These are phyloP conservation scores for Fusarium foetens DNA, from an alignment of 2,329 filamentous ascomycete genomes.

Conservation along the genomic window DNA sequence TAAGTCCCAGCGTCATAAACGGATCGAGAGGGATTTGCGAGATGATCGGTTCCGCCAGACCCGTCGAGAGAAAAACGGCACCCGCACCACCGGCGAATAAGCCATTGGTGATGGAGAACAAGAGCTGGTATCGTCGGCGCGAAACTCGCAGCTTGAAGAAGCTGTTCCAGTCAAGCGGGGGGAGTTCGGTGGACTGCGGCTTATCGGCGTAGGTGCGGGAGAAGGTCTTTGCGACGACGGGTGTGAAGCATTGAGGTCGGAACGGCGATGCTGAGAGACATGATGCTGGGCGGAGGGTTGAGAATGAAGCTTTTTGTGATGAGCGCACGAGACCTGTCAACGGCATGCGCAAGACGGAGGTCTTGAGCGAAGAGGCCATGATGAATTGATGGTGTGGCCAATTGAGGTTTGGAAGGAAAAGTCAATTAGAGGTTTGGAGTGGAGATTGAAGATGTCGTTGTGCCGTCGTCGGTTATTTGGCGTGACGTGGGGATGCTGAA, in stretches of 20 bases:
- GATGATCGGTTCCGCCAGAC: constrained; percentile 77
- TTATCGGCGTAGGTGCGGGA: constrained; percentile 34
- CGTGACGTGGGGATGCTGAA: constrained; percentile 32
- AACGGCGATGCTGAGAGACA: constrained; percentile 37
- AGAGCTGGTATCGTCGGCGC: constrained; percentile 84
- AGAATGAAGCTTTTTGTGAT: constrained; percentile 46
- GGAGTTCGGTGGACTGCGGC: constrained; percentile 26
- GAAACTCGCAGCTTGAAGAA: constrained; percentile 92
- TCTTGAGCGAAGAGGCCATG: constrained; percentile 49
- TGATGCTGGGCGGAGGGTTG: constrained; percentile 37
- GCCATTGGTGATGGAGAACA: constrained; percentile 76
- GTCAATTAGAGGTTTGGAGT: constrained; percentile 27
- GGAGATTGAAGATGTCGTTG: constrained; percentile 30
- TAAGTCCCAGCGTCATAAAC: constrained; percentile 83
- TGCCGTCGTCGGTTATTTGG: constrained; percentile 30
- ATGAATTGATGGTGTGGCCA: neutral
- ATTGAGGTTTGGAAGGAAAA: neutral
- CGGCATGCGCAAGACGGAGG: constrained; percentile 48
- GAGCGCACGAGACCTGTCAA: constrained; percentile 39
- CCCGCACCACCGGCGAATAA: constrained; percentile 70
- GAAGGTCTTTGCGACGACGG: constrained; percentile 30
- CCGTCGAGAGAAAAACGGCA: constrained; percentile 73
- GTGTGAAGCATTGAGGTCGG: constrained; percentile 32
- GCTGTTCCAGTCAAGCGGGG: constrained; percentile 81
- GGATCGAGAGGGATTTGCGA: constrained; percentile 85